Conservation (phyloP, 2,329 filamentous ascomycete genomes). For the Allantophomopsis lycopodina region DNA sequence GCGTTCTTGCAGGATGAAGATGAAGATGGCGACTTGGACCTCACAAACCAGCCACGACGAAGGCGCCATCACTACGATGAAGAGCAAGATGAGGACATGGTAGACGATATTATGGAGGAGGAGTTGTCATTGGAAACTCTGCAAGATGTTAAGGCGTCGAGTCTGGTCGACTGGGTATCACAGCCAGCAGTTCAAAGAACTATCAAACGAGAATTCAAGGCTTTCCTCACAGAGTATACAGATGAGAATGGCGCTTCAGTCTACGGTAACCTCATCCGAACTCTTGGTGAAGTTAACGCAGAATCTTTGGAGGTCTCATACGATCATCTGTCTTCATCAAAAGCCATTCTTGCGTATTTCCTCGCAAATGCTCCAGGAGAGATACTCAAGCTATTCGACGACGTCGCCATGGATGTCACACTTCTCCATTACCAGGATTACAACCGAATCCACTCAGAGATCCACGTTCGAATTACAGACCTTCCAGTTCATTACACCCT, state of each 20-base stretch:
- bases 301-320: conserved; percentile 96
- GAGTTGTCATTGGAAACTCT: conserved; percentile 86
- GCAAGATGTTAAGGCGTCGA: conserved; percentile 84
- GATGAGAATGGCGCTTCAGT: conserved; percentile 83
- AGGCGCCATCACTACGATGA: conserved; percentile 88
- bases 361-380: conserved; percentile 91
- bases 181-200: conserved; percentile 82
- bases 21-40: conserved; percentile 71
- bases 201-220: conserved; percentile 93
- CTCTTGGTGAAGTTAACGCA: conserved; percentile 92
- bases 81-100: conserved; percentile 84
- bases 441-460: conserved; percentile 92
- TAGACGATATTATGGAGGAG: conserved; percentile 87
- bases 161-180: conserved; percentile 88
- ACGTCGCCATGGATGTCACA: conserved; percentile 92
- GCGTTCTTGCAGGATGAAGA: conserved; percentile 73
- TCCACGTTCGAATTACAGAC: conserved; percentile 93
- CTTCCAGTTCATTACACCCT: conserved; percentile 91
- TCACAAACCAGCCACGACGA: conserved; percentile 74
- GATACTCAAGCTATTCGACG: conserved; percentile 89
- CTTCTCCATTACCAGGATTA: conserved; percentile 96
- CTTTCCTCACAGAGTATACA: conserved; percentile 90
- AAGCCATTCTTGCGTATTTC: conserved; percentile 91
- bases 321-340: conserved; percentile 77
- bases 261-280: conserved; percentile 87